phyloP scores from a whole-genome alignment of 2,329 filamentous ascomycete species.

The Sclerotinia nivalis region DNA sequence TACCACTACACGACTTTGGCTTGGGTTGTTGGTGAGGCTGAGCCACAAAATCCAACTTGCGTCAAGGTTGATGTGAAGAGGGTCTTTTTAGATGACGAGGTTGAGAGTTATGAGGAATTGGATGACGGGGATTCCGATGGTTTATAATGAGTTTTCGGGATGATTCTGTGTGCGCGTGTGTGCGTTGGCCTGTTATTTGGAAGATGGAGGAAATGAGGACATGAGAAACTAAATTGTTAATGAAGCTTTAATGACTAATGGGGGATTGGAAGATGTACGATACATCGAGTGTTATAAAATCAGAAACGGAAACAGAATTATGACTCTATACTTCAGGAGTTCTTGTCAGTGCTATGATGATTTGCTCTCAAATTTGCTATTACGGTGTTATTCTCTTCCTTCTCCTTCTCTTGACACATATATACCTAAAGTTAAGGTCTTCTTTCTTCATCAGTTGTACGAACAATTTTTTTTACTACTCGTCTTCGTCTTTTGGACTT shows the following conservation, averaged over 20 bases:
- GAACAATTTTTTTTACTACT: not conserved
- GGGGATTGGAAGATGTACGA: not conserved
- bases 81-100: slow-evolving; percentile 7
- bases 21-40: slow-evolving; percentile 45
- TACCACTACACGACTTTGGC: slow-evolving; percentile 48
- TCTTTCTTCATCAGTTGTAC: no score
- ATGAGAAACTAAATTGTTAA: not conserved
- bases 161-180: not conserved
- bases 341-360: not conserved
- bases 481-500: not conserved
- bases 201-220: not conserved
- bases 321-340: not conserved
- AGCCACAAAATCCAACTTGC: slow-evolving; percentile 50
- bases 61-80: slow-evolving; percentile 46
- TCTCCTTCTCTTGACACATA: not conserved
- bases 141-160: not conserved
- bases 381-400: not conserved
- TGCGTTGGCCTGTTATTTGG: not conserved
- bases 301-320: no score
- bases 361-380: not conserved
- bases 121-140: not conserved
- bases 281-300: not conserved
- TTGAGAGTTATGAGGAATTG: not conserved
- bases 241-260: not conserved
- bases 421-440: not conserved